Base-by-base conservation (phyloP, 768 basidiomycete species). In the Boletus eberwhitei region DNA sequence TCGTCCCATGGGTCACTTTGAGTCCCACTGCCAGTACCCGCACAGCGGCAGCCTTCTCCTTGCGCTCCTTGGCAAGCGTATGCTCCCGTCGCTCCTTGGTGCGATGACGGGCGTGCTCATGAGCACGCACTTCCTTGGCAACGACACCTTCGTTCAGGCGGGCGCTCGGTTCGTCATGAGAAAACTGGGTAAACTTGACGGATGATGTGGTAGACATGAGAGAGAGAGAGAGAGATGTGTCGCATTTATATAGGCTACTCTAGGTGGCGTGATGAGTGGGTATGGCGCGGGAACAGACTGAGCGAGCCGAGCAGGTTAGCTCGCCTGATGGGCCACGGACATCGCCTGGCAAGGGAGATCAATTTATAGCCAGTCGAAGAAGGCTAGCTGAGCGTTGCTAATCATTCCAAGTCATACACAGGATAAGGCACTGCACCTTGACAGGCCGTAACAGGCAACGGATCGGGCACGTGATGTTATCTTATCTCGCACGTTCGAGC, bases 51-150 rank as follows among this genome's bases (percentile, higher is more conserved):
- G 56, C 64, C 56, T 60, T 64, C 55, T 71, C 64, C 59, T 72
- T 70, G 55, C 69, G 69, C 53, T 69, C 59, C 69, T 58, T 69
- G 9, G 61, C 56, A 6, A 69, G 66, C 13, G 62, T 59, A 9
- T 72, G 64, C 55, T 66, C 71, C 47, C 50, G 71, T 26, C 69
- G 68, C 52, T 70, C 67, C 56, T 70, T 71, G 50, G 53, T 59
- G 22, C 62, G 70, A 32, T 70, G 70, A 53, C 71, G 70, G 8
- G 70, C 70, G 31, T 68, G 71, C 59, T 71, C 70, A 13, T 58
- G 62, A 21, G 70, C 71, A 16, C 70, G 70, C 37, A 63, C 62
- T 48, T 73, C 70, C 50, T 71, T 71, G 34, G 60, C 45, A 26
- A 7, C 50, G 2, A 48, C 11, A 26, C 54, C 56, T 48, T 61